phyloP scores from a whole-genome alignment of 176 grass and related monocot genomes.

The Paspalum vaginatum region DNA sequence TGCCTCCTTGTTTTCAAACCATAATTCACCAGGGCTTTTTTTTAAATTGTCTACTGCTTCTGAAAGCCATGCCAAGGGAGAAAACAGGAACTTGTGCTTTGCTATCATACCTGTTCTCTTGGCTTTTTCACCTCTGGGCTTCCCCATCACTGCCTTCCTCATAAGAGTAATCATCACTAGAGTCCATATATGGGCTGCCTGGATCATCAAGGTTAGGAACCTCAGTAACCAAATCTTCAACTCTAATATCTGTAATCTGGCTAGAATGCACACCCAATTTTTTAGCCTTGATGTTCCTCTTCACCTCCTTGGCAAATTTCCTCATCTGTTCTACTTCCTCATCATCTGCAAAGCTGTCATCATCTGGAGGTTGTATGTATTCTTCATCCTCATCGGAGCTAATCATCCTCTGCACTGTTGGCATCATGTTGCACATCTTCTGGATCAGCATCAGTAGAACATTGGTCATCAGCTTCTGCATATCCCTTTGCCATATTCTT shows the following conservation, averaged over 20 bases:
- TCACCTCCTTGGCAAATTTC: neutral
- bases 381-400: neutral
- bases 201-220: neutral
- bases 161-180: neutral
- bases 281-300: neutral
- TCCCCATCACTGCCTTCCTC: neutral
- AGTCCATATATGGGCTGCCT: neutral
- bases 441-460: too few species aligned
- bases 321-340: neutral
- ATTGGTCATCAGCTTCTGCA: too few species aligned
- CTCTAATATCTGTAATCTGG: too few species aligned
- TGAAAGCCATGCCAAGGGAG: neutral
- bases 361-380: too few species aligned
- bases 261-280: neutral
- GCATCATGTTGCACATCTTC: neutral
- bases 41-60: neutral
- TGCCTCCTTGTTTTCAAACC: neutral
- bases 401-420: neutral
- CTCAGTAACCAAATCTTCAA: too few species aligned
- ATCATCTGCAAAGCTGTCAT: too few species aligned
- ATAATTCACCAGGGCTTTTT: neutral
- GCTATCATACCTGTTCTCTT: neutral
- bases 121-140: neutral
- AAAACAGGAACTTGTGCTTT: neutral
- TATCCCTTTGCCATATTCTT: too few species aligned